phyloP scores from a whole-genome alignment of 495 filamentous ascomycete genomes.

The Penicillium steckii region DNA sequence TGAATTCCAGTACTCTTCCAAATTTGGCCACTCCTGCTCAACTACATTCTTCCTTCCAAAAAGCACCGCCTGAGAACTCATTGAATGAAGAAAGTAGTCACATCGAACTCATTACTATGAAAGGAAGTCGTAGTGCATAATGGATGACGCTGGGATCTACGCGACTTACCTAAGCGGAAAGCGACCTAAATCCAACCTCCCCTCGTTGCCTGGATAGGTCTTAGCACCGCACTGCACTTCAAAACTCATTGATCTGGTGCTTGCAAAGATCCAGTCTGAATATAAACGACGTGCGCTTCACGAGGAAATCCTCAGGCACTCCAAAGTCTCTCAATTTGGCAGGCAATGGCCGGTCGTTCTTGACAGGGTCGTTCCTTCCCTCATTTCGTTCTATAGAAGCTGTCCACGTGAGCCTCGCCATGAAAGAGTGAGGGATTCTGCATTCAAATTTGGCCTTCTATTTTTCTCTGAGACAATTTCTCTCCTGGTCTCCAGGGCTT shows the following conservation, averaged over 20 bases:
- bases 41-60: too few relatives aligned
- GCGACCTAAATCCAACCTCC: not conserved
- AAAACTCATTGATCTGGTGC: not conserved
- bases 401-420: not conserved
- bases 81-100: too few relatives aligned
- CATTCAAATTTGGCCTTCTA: too few relatives aligned
- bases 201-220: not conserved
- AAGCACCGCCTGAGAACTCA: too few relatives aligned
- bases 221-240: not conserved
- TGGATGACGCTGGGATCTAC: slow-evolving; percentile 4
- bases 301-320: not conserved
- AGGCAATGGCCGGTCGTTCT: slow-evolving; percentile 3
- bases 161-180: not conserved
- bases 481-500: too few relatives aligned
- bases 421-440: too few relatives aligned
- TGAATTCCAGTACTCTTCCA: too few relatives aligned
- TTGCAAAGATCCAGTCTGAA: not conserved
- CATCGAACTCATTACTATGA: too few relatives aligned
- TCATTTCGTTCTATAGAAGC: not conserved
- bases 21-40: too few relatives aligned
- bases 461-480: too few relatives aligned
- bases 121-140: not conserved
- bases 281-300: too few relatives aligned
- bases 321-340: not conserved
- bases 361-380: slow-evolving; percentile 1